Percentiles rank a stretch among this genome's conserved stretches.
phyloP scores from a whole-genome alignment of 306 rosid species.

The Sesbania bispinosa region DNA sequence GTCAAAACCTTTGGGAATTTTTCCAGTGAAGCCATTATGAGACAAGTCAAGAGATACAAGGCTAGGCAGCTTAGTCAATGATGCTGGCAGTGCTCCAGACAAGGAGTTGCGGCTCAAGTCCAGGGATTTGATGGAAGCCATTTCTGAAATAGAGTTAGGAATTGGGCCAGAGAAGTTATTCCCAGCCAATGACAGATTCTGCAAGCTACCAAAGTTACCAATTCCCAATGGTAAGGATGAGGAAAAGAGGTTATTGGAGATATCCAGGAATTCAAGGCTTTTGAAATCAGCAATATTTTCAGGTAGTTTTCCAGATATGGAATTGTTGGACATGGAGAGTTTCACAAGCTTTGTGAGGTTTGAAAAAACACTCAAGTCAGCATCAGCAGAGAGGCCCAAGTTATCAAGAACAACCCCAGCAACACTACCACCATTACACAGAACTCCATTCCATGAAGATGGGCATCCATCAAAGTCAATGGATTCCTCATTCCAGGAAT shows the following conservation, averaged over 20 bases:
- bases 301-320: constrained; percentile 66
- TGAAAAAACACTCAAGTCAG: constrained; percentile 66
- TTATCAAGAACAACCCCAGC: constrained; percentile 92
- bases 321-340: constrained; percentile 81
- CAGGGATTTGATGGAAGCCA: constrained; percentile 68
- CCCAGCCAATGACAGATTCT: constrained; percentile 73
- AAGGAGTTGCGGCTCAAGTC: constrained; percentile 82
- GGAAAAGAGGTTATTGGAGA: constrained; percentile 79
- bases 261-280: constrained; percentile 73
- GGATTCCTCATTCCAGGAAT: constrained; percentile 97
- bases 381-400: constrained; percentile 76
- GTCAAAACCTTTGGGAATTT: constrained; percentile 78
- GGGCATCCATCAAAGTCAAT: constrained; percentile 98
- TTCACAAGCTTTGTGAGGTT: constrained; percentile 82
- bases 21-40: constrained; percentile 60
- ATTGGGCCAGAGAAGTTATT: constrained; percentile 88
- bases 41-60: constrained; percentile 76
- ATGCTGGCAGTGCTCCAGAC: constrained; percentile 60
- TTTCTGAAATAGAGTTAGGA: constrained; percentile 57
- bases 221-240: constrained; percentile 58
- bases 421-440: constrained; percentile 88
- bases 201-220: constrained; percentile 58
- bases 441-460: constrained; percentile 92
- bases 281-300: constrained; percentile 61
- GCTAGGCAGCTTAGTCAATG: constrained; percentile 51